phyloP scores from a whole-genome alignment of 2,329 filamentous ascomycete species.

The Emydomyces testavorans region DNA sequence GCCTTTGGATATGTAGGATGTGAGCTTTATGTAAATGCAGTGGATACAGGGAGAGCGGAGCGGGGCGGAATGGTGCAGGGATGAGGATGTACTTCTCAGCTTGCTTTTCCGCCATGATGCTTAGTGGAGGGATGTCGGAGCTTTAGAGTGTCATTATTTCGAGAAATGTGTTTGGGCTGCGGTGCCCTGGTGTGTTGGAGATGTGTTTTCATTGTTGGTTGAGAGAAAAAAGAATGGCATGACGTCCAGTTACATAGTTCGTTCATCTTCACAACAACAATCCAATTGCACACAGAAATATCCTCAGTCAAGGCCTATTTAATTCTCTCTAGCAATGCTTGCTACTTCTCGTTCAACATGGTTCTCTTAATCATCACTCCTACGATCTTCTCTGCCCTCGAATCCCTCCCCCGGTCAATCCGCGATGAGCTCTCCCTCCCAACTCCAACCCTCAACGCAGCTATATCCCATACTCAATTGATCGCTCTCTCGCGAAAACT shows the following conservation, averaged over 20 bases:
- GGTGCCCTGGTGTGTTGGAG: neutral
- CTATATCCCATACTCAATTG: constrained; percentile 35
- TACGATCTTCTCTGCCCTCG: constrained; percentile 30
- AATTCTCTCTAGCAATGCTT: neutral
- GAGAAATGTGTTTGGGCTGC: neutral
- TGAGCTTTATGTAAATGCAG: constrained; percentile 5
- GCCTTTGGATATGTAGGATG: neutral
- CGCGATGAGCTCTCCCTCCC: constrained; percentile 29
- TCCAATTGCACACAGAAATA: no score
- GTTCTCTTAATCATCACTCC: constrained; percentile 34
- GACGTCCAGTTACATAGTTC: no score
- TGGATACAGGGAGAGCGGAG: neutral
- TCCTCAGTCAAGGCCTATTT: no score
- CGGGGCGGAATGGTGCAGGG: neutral
- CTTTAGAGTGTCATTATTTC: constrained; percentile 5
- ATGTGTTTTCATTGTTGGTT: no score
- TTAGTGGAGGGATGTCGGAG: neutral
- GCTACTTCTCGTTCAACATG: constrained; percentile 23
- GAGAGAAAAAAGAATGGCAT: no score
- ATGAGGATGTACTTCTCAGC: constrained; percentile 20
- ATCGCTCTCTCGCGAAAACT: constrained; percentile 29
- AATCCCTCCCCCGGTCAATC: constrained; percentile 24
- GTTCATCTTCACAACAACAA: no score
- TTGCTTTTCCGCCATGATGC: constrained; percentile 27
- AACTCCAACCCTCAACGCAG: constrained; percentile 22